Base-by-base conservation (phyloP, 2,329 filamentous ascomycete species). In the Anisogramma anomala region DNA sequence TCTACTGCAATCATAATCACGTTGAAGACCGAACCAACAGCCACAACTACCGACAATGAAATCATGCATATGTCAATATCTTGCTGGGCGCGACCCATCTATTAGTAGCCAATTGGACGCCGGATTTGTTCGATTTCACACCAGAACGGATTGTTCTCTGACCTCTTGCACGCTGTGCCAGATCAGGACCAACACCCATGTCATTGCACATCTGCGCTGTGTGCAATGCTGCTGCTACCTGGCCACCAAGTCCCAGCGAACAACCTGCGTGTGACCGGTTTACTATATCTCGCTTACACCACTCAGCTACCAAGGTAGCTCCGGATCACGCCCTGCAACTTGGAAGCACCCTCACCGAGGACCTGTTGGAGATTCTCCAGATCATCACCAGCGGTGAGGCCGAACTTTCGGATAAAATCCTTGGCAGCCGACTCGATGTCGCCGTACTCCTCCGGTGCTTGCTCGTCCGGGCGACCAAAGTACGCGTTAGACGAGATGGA, bases 401-500 rank as follows among this genome's bases (percentile, higher is more conserved):
- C 91, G 58, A 96, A 95, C 58, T 84, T 87, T 56, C 91, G 79
- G 23, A 96, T 80, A 64, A 96, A 94, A 62, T 98, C 91, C 67
- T 91, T 94, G 45, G 91, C 91, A 0, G 87, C 87, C n/a, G 69
- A 73, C 65, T 98, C 91, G 45, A 98, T 67, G 55, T 95, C 88
- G 34, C 88, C 87, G 50, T 94, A 95, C 32, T 85, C 85, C 48
- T 88, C 84, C 2, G 62, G 58, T 42, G 69, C 69, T 23, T 73
- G 65, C 52, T 93, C 83, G 57, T 98, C 91, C 2, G 86, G 82
- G 38, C 89, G 82, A 46, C 91, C 91, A 61, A 98, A 98, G 71
- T 96, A 98, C 41, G 86, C 86, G 61, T 96, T 98, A 44, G 85
- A 94, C 6, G 88, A 95, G 61, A 98, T 98, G 50, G 87, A 68